These are phyloP conservation scores for Parafenestella ontariensis DNA, from an alignment of 2,329 filamentous ascomycete species.

Conservation along the genomic window DNA sequence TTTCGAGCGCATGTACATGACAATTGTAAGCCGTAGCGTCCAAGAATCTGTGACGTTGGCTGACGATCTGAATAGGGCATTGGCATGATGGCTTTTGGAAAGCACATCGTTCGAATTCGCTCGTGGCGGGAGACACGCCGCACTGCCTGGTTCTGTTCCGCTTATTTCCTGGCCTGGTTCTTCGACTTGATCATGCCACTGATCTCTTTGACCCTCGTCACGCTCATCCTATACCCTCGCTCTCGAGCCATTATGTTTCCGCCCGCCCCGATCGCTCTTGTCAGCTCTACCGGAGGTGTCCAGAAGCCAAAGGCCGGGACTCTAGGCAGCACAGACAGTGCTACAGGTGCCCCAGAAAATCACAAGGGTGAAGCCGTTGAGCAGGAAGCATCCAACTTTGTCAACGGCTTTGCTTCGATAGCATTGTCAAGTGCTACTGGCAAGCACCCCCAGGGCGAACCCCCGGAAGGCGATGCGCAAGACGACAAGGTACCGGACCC, in stretches of 20 bases:
- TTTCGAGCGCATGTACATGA: conserved; percentile 82
- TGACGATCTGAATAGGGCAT: conserved; percentile 56
- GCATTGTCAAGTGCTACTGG: conserved; percentile 78
- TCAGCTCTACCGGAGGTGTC: conserved; percentile 73
- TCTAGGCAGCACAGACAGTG: conserved; percentile 75
- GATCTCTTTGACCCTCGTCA: conserved; percentile 64
- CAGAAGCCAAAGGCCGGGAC: conserved; percentile 80
- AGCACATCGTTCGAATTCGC: conserved; percentile 77
- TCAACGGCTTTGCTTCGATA: conserved; percentile 74
- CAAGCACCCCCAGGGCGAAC: conserved; percentile 74
- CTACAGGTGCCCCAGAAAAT: conserved; percentile 83
- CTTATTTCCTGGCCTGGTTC: conserved; percentile 71
- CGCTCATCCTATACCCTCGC: conserved; percentile 70
- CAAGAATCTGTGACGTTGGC: background rate
- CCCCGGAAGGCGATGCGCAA: conserved; percentile 51
- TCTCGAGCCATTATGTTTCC: conserved; percentile 73
- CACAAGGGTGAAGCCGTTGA: conserved; percentile 85
- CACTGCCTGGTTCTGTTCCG: conserved; percentile 71
- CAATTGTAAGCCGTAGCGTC: conserved; percentile 57
- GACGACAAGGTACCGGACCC: conserved; percentile 68
- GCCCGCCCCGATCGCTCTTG: conserved; percentile 76
- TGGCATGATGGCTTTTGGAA: conserved; percentile 68
- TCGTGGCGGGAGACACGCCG: conserved; percentile 79
- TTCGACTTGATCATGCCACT: conserved; percentile 74
- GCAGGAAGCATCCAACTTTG: conserved; percentile 81